Evolutionary conservation across 306 rosid species (phyloP).

Genomic region (Quercus cerris): DNA sequence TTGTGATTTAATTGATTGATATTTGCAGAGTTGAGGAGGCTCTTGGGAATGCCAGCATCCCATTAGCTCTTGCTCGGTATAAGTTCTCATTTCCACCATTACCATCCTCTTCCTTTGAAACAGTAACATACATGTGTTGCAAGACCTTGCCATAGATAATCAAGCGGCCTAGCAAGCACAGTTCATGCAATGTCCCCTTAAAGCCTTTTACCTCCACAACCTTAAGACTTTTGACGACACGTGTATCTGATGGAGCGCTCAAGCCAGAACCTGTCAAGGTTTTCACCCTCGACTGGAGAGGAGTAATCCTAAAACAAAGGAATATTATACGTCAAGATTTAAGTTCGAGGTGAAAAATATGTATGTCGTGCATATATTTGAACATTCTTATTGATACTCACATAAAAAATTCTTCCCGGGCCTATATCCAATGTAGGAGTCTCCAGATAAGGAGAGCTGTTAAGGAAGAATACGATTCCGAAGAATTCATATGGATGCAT

Average conservation of each 20-base stretch:
- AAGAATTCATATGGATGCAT: conserved; percentile 35
- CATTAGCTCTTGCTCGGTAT: not conserved
- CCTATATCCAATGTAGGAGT: conserved; percentile 35
- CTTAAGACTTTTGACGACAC: not conserved
- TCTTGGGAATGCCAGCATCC: not conserved
- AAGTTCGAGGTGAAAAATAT: not conserved
- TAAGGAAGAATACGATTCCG: conserved; percentile 43
- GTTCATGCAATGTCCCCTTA: conserved; percentile 15
- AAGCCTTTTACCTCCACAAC: conserved; percentile 22
- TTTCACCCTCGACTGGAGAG: conserved; percentile 4
- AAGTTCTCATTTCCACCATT: not conserved
- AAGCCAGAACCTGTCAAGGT: not conserved
- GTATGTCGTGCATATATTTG: not conserved
- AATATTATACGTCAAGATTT: not conserved
- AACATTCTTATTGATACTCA: conserved; percentile 5
- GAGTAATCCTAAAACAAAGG: conserved; percentile 21
- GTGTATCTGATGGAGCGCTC: not conserved
- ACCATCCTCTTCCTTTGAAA: not conserved
- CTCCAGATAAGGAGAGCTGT: conserved; percentile 32
- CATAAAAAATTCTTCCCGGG: conserved; percentile 1
- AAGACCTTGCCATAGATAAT: not conserved
- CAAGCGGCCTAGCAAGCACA: conserved; percentile 8
- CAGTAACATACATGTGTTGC: not conserved
- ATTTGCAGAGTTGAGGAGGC: conserved; percentile 8
- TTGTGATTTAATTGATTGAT: not conserved